Percentiles rank a stretch among this genome's conserved stretches.
Conservation (phyloP, 1,139 yeast genomes). For the Barnettozyma hawaiiensis region DNA sequence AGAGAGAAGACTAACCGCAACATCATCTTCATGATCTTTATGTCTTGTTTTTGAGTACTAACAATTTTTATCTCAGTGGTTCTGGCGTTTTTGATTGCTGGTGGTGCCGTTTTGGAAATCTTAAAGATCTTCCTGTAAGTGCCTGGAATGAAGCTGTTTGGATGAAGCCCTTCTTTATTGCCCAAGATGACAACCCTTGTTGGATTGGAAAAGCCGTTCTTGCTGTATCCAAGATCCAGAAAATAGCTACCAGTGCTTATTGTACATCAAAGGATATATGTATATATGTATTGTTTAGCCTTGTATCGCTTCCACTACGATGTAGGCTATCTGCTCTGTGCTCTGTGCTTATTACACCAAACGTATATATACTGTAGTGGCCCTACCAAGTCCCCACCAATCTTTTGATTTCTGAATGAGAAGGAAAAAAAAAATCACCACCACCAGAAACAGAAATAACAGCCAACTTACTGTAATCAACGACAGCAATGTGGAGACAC, state of each 20-base stretch:
- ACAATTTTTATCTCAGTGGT: slow-evolving; percentile 31
- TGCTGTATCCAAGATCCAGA: background rate
- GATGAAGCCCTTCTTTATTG: background rate
- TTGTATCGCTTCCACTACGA: too few species aligned
- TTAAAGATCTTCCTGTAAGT: slow-evolving; percentile 41
- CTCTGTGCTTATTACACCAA: too few species aligned
- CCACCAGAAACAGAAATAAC: background rate
- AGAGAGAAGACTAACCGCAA: too few species aligned
- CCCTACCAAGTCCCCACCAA: background rate
- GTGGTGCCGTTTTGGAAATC: slow-evolving; percentile 78
- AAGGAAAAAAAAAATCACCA: background rate
- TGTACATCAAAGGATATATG: background rate
- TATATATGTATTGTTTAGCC: background rate
- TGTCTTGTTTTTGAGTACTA: too few species aligned
- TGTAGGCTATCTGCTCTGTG: too few species aligned
- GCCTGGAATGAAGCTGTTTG: background rate
- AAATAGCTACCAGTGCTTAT: background rate
- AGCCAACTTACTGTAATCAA: too few species aligned
- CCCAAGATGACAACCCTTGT: background rate
- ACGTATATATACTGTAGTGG: too few species aligned
- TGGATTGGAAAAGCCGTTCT: background rate
- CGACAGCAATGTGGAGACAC: slow-evolving; percentile 8
- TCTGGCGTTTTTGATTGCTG: slow-evolving; percentile 66
- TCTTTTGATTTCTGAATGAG: background rate
- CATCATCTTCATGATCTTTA: too few species aligned